Base-by-base conservation (phyloP, 495 filamentous ascomycete genomes). In the Glarea lozoyensis region DNA sequence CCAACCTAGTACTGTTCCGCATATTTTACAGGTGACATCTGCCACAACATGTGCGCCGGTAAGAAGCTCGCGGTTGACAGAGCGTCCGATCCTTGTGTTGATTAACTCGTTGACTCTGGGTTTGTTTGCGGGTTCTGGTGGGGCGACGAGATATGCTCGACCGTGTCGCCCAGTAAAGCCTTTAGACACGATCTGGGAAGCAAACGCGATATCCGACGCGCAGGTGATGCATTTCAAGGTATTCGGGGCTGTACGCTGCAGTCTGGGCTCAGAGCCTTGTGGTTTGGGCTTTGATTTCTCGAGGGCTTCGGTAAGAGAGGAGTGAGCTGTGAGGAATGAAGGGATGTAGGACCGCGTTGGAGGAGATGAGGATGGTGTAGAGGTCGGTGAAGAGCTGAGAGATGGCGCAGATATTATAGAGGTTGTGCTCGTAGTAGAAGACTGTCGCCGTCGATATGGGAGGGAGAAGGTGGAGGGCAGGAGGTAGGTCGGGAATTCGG, bases 151-250 rank as follows among this genome's bases (percentile, higher is more conserved):
- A 64, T 89, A 94, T 42, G 90, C 89, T 35, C 88, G 83, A 2
- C 93, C 89, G 62, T 96, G 81, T n/a, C 88, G 84, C 39, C 89
- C 88, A 16, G 81, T 90, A 66, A 97, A 97, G 35, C 87, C 86
- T 67, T 90, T 94, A 65, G 76, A 82, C 54, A 95, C 79, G 42
- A 95, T 88, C 55, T 92, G 86, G 19, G 73, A 75, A 21, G 73
- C 75, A 50, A 81, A 75, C 49, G 83, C 86, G 17, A 95, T 67
- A 57, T 94, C 82, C 35, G 78, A 63, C 31, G 79, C 67, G 61
- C 88, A 96, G 37, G 65, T 72, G 33, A 72, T 63, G 63, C 88
- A 96, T 46, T 79, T 79, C 39, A 96, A 73, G 37, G 64, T 70
- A 50, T 57, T 47, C 0, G 46, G 46, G 4, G 53, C 46, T 4